phyloP scores from a whole-genome alignment of 1,284 basidiomycete genomes.

The Microbotryomycetes sp. region DNA sequence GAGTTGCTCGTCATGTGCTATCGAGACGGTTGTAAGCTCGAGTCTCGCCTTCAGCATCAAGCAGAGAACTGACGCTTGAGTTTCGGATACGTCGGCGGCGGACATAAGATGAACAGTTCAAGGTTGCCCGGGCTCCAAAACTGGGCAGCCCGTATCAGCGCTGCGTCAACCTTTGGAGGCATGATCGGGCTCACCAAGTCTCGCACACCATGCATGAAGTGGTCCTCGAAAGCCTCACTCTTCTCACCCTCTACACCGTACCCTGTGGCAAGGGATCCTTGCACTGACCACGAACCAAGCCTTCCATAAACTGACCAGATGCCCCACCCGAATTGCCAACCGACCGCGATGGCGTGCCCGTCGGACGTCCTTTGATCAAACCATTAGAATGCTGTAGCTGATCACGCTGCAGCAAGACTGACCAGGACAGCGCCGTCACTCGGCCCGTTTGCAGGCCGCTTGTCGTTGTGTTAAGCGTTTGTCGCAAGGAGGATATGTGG shows the following conservation, averaged over 20 bases:
- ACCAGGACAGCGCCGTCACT: slow-evolving; percentile 69
- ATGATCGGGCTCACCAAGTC: slow-evolving; percentile 37
- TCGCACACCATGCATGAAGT: slow-evolving; percentile 70
- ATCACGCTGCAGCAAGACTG: not conserved
- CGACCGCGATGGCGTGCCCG: slow-evolving; percentile 94
- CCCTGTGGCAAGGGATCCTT: slow-evolving; percentile 47
- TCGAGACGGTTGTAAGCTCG: not conserved
- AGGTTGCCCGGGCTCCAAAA: slow-evolving; percentile 89
- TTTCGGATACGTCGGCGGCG: slow-evolving; percentile 28
- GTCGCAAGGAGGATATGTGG: slow-evolving; percentile 37
- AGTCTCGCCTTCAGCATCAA: not conserved
- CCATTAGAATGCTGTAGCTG: slow-evolving; percentile 14
- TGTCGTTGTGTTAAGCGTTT: slow-evolving; percentile 39
- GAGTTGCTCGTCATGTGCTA: slow-evolving; percentile 51
- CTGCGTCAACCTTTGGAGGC: too few relatives aligned
- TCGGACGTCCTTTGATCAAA: slow-evolving; percentile 67
- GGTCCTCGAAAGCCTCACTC: slow-evolving; percentile 51
- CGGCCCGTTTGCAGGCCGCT: slow-evolving; percentile 51
- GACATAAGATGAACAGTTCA: slow-evolving; percentile 62
- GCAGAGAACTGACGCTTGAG: slow-evolving; percentile 20
- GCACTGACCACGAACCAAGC: slow-evolving; percentile 68
- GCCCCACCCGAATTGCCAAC: slow-evolving; percentile 82
- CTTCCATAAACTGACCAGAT: slow-evolving; percentile 87
- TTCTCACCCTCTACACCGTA: slow-evolving; percentile 47
- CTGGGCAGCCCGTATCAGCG: too few relatives aligned